phyloP scores from a whole-genome alignment of 768 basidiomycete species.

The Agaricus sinodeliciosus region DNA sequence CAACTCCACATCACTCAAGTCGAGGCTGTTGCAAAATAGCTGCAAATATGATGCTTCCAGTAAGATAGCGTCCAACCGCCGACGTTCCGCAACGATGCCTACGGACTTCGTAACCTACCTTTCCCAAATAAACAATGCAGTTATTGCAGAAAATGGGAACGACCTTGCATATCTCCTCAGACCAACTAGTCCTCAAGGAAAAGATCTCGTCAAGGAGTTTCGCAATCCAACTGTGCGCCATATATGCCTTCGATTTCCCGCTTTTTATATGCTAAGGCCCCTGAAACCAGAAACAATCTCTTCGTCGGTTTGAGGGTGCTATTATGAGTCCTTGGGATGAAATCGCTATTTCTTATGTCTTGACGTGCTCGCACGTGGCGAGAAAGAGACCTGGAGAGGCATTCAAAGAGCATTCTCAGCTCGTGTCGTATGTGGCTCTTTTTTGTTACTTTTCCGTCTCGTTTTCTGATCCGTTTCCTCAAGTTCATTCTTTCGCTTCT shows the following conservation, averaged over 20 bases:
- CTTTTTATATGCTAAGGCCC: not conserved
- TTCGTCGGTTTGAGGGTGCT: constrained; percentile 50
- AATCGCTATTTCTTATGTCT: constrained; percentile 75
- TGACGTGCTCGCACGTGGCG: constrained; percentile 65
- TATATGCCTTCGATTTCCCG: not conserved
- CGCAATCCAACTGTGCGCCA: constrained; percentile 43
- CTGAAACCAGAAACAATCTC: constrained; percentile 25
- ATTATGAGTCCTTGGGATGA: constrained; percentile 81
- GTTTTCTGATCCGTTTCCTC: not conserved
- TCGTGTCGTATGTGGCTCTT: constrained; percentile 60
- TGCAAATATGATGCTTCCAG: not conserved
- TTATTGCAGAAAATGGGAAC: constrained; percentile 58
- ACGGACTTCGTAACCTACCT: constrained; percentile 58
- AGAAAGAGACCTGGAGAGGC: constrained; percentile 64
- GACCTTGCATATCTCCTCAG: constrained; percentile 70
- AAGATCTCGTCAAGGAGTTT: constrained; percentile 68
- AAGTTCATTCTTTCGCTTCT: constrained; percentile 73
- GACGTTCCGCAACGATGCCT: constrained; percentile 21
- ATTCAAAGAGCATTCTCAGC: constrained; percentile 72
- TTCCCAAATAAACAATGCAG: constrained; percentile 52
- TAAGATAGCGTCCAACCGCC: not conserved
- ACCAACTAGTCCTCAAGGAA: constrained; percentile 72
- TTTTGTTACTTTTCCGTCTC: not conserved
- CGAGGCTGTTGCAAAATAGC: not conserved
- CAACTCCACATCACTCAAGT: not conserved